These are phyloP conservation scores for Casuarina glauca DNA, from an alignment of 306 rosid genomes.

Conservation along the genomic window DNA sequence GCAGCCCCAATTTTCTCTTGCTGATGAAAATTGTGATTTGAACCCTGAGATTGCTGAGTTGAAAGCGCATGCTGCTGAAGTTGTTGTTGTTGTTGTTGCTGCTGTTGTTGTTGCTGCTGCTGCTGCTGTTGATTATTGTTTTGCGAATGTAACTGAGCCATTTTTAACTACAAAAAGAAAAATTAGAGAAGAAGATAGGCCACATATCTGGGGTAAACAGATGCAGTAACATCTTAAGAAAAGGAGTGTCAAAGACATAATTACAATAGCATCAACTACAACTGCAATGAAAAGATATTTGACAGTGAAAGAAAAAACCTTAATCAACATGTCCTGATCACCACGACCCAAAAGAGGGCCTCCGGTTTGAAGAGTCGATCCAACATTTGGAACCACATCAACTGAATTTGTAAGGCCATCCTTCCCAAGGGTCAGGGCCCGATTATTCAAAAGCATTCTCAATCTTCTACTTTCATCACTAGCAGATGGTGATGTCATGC, in stretches of 20 bases:
- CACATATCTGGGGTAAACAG: slow-evolving; percentile 15
- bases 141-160: slow-evolving; percentile 87
- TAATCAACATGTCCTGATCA: slow-evolving; percentile 74
- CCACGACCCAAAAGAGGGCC: slow-evolving; percentile 75
- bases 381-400: slow-evolving; percentile 76
- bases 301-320: slow-evolving; percentile 52
- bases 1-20: slow-evolving; percentile 89
- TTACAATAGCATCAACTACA: slow-evolving; percentile 18
- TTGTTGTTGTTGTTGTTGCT: slow-evolving; percentile 56
- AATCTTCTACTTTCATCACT: slow-evolving; percentile 80
- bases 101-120: slow-evolving; percentile 72
- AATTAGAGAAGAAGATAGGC: slow-evolving; percentile 27
- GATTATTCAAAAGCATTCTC: slow-evolving; percentile 79
- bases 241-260: background rate
- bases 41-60: slow-evolving; percentile 75
- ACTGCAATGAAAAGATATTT: slow-evolving; percentile 19
- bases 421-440: slow-evolving; percentile 56
- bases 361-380: slow-evolving; percentile 84
- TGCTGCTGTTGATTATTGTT: slow-evolving; percentile 46
- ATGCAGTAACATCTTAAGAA: background rate
- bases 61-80: slow-evolving; percentile 89
- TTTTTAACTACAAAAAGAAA: slow-evolving; percentile 58
- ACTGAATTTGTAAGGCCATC: slow-evolving; percentile 77
- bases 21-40: slow-evolving; percentile 79
- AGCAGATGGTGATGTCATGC: slow-evolving; percentile 76